A percentile compares a stretch with the other conserved stretches of the same genome.
Evolutionary conservation across 768 basidiomycete species (phyloP).

Genomic region (Termitomyces eurrhizus): DNA sequence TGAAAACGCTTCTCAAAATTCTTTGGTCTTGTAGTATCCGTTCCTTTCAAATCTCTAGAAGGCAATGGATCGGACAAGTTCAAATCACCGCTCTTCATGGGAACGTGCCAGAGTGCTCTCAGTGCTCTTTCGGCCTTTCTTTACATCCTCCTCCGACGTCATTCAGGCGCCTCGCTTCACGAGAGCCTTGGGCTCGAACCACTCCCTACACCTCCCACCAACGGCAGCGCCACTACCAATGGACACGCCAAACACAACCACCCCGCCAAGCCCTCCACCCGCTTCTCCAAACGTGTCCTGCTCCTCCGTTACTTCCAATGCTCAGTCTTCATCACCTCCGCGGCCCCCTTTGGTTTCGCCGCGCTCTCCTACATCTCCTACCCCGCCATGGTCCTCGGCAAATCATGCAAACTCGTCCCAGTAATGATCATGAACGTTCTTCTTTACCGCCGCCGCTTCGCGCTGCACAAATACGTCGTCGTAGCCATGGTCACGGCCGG

Average conservation of each 20-base stretch:
- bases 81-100: slow-evolving; percentile 80
- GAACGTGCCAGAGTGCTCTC: slow-evolving; percentile 79
- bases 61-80: slow-evolving; percentile 67
- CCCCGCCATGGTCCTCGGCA: slow-evolving; percentile 98
- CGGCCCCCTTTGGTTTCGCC: slow-evolving; percentile 95
- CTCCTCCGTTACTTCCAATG: slow-evolving; percentile 78
- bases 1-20: not conserved
- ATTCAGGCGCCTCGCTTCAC: slow-evolving; percentile 45
- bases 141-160: slow-evolving; percentile 67
- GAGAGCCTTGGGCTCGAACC: slow-evolving; percentile 61
- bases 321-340: slow-evolving; percentile 81
- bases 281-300: slow-evolving; percentile 42
- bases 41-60: slow-evolving; percentile 73
- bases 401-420: slow-evolving; percentile 98
- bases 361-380: slow-evolving; percentile 95
- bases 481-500: slow-evolving; percentile 89
- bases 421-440: slow-evolving; percentile 98
- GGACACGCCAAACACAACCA: slow-evolving; percentile 28
- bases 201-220: slow-evolving; percentile 23
- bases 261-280: slow-evolving; percentile 27
- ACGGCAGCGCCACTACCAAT: slow-evolving; percentile 18
- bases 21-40: slow-evolving; percentile 53
- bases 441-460: slow-evolving; percentile 89
- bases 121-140: slow-evolving; percentile 73
- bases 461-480: slow-evolving; percentile 92